phyloP scores from a whole-genome alignment of 805 yeast genomes.

The Ogataea populi-albae region DNA sequence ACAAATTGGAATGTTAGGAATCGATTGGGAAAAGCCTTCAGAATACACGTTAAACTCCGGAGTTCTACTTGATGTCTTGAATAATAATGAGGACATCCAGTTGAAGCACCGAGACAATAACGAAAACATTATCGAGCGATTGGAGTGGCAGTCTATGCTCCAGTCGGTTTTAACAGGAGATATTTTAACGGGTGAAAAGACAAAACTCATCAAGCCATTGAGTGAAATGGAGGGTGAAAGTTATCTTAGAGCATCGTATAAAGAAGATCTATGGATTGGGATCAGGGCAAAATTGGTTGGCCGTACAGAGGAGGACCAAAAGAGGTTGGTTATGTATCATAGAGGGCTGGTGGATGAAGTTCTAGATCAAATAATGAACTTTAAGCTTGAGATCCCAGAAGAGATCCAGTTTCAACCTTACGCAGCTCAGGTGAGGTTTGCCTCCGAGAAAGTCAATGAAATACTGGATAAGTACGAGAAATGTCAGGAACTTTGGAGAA shows the following conservation, averaged over 20 bases:
- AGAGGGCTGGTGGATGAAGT: constrained; percentile 71
- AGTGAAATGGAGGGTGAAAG: constrained; percentile 42
- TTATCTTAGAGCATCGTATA: constrained; percentile 51
- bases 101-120: constrained; percentile 28
- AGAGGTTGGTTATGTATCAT: constrained; percentile 61
- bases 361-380: constrained; percentile 64
- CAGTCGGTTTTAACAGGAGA: constrained; percentile 91
- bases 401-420: constrained; percentile 18
- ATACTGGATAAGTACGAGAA: constrained; percentile 61
- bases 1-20: constrained; percentile 32
- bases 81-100: constrained; percentile 36
- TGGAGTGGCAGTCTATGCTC: constrained; percentile 96
- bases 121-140: constrained; percentile 57
- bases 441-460: constrained; percentile 49
- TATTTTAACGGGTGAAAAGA: constrained; percentile 86
- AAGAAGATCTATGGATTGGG: constrained; percentile 83
- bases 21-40: constrained; percentile 33
- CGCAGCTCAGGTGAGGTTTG: constrained; percentile 30
- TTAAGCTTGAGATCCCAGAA: constrained; percentile 50
- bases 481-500: constrained; percentile 77
- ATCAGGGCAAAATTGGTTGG: constrained; percentile 79
- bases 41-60: constrained; percentile 36
- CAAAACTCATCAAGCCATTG: constrained; percentile 57
- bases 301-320: constrained; percentile 76
- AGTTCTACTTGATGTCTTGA: constrained; percentile 31